Conservation (phyloP, 164 flowering plant species). For the Umbellularia californica region DNA sequence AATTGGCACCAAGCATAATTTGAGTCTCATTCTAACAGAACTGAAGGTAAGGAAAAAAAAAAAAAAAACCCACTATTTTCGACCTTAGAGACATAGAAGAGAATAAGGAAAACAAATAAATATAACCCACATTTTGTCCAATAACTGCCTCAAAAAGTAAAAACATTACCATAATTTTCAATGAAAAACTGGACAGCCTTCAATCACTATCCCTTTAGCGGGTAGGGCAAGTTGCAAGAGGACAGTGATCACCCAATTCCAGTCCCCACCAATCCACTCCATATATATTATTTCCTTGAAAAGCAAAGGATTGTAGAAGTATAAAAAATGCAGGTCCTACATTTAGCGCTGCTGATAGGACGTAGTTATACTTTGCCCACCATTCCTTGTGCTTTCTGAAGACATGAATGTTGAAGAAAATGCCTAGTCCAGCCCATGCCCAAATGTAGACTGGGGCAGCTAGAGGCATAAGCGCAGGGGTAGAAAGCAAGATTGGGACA, state of each 20-base stretch:
- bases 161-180: background rate
- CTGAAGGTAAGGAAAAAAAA: too few relatives aligned
- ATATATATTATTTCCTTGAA: background rate
- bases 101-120: too few relatives aligned
- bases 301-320: background rate
- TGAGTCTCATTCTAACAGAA: too few relatives aligned
- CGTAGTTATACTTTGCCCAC: slow-evolving; percentile 3
- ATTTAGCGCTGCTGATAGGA: background rate
- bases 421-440: background rate
- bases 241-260: background rate
- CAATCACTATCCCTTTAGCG: background rate
- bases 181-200: slow-evolving; percentile 3
- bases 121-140: too few relatives aligned
- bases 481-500: background rate
- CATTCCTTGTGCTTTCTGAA: background rate
- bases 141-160: too few relatives aligned
- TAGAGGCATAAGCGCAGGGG: background rate
- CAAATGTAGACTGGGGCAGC: background rate
- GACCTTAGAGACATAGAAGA: too few relatives aligned
- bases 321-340: background rate
- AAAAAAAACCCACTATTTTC: too few relatives aligned
- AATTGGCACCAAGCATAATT: too few relatives aligned
- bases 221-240: slow-evolving; percentile 6
- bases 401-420: background rate
- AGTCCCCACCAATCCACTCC: slow-evolving; percentile 1